Conservation (phyloP, 331 rosid genomes). For the Arachis monticola region DNA sequence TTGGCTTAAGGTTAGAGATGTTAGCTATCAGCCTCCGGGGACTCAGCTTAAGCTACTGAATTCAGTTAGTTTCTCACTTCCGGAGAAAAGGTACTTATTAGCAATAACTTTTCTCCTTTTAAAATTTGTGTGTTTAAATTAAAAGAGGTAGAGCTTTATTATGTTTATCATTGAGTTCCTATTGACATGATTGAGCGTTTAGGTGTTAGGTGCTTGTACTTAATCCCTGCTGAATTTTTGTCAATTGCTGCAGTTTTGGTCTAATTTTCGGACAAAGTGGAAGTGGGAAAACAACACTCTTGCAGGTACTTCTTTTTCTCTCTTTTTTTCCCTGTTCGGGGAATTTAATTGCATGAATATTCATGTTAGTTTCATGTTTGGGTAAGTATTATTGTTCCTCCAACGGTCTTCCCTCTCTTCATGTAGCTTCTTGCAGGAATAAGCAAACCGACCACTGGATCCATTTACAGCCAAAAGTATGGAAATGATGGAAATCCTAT, state of each 20-base stretch:
- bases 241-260: slow-evolving; percentile 73
- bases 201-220: neutral
- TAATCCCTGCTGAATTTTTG: slow-evolving; percentile 35
- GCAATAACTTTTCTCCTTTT: slow-evolving; percentile 1
- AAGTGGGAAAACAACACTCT: slow-evolving; percentile 90
- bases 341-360: slow-evolving; percentile 25
- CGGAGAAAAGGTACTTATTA: slow-evolving; percentile 66
- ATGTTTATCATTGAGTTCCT: slow-evolving; percentile 15
- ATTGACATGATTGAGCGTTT: neutral
- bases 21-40: slow-evolving; percentile 87
- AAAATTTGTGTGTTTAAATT: neutral
- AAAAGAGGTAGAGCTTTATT: slow-evolving; percentile 8
- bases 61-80: slow-evolving; percentile 76
- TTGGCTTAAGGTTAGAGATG: slow-evolving; percentile 70
- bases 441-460: slow-evolving; percentile 84
- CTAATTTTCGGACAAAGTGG: slow-evolving; percentile 90
- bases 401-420: slow-evolving; percentile 2
- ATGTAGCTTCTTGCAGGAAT: slow-evolving; percentile 89
- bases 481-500: slow-evolving; percentile 70
- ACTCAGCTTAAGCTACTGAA: slow-evolving; percentile 72
- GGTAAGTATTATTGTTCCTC: neutral
- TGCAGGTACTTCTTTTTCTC: slow-evolving; percentile 62
- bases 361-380: slow-evolving; percentile 28
- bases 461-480: slow-evolving; percentile 69
- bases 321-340: neutral